These are phyloP conservation scores for Eucalyptus rudis DNA, from an alignment of 345 rosid species.

Conservation along the genomic window DNA sequence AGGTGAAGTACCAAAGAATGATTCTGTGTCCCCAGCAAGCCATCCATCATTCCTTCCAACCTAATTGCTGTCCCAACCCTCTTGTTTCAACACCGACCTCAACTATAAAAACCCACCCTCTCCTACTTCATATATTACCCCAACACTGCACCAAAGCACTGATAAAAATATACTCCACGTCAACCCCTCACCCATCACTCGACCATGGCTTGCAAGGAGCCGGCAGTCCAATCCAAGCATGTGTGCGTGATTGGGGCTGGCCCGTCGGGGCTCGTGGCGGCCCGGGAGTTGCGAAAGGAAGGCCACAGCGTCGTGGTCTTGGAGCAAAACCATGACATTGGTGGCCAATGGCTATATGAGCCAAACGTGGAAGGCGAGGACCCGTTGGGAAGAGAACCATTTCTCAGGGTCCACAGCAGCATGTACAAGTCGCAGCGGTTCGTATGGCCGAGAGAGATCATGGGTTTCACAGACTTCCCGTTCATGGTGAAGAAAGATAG, in stretches of 20 bases:
- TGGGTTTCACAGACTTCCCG: slow-evolving; percentile 83
- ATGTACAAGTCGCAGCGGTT: slow-evolving; percentile 61
- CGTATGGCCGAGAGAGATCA: slow-evolving; percentile 66
- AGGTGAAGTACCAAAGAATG: background rate
- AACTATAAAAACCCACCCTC: background rate
- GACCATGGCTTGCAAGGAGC: slow-evolving; percentile 19
- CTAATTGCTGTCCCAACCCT: background rate
- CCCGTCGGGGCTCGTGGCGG: slow-evolving; percentile 76
- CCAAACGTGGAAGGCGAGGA: slow-evolving; percentile 45
- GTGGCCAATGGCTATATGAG: slow-evolving; percentile 82
- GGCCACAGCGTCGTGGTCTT: slow-evolving; percentile 56
- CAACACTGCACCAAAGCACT: background rate
- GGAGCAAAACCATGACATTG: slow-evolving; percentile 79
- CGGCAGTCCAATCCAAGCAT: background rate
- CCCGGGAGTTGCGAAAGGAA: slow-evolving; percentile 70
- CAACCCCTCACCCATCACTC: background rate
- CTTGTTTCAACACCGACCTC: background rate
- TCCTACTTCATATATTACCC: background rate
- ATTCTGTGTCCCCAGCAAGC: background rate
- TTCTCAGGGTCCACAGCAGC: slow-evolving; percentile 59
- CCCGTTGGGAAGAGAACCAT: slow-evolving; percentile 26
- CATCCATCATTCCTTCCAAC: background rate
- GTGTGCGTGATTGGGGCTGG: slow-evolving; percentile 91
- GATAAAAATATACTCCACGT: background rate
- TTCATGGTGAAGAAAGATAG: slow-evolving; percentile 62